Conservation (phyloP, 2,329 filamentous ascomycete genomes). For the Diplocarpon rosae region DNA sequence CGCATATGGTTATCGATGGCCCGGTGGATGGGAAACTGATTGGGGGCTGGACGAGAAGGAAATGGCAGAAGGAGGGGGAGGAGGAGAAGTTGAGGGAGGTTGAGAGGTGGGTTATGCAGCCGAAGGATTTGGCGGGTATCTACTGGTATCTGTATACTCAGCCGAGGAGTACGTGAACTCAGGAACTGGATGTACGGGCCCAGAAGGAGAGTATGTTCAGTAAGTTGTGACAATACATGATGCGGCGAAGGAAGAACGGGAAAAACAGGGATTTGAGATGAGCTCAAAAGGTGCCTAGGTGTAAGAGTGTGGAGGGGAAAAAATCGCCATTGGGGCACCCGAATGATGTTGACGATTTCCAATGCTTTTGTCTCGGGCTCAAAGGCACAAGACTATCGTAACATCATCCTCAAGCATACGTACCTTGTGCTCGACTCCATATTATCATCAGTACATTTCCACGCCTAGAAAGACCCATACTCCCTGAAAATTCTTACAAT, state of each 20-base stretch:
- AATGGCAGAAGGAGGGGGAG: constrained; percentile 32
- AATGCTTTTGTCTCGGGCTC: too few species aligned
- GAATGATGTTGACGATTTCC: too few species aligned
- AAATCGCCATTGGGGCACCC: too few species aligned
- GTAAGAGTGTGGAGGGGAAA: too few species aligned
- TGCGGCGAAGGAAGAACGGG: neutral
- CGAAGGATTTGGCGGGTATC: constrained; percentile 60
- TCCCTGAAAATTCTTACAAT: neutral
- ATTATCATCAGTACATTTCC: too few species aligned
- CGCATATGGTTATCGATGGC: constrained; percentile 70
- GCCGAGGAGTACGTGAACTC: constrained; percentile 64
- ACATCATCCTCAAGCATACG: too few species aligned
- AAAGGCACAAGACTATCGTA: too few species aligned
- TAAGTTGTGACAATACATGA: constrained; percentile 1
- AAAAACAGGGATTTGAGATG: neutral
- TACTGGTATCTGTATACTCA: constrained; percentile 80
- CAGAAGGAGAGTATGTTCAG: constrained; percentile 19
- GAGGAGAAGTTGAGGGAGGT: constrained; percentile 11
- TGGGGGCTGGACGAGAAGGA: constrained; percentile 34
- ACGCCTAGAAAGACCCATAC: too few species aligned
- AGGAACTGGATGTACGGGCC: constrained; percentile 61
- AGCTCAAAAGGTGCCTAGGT: too few species aligned
- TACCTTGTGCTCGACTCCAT: too few species aligned
- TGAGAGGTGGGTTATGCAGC: constrained; percentile 15
- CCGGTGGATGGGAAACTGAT: constrained; percentile 37